These are phyloP conservation scores for Clonostachys rosea DNA, from an alignment of 2,329 filamentous ascomycete species.

Conservation along the genomic window DNA sequence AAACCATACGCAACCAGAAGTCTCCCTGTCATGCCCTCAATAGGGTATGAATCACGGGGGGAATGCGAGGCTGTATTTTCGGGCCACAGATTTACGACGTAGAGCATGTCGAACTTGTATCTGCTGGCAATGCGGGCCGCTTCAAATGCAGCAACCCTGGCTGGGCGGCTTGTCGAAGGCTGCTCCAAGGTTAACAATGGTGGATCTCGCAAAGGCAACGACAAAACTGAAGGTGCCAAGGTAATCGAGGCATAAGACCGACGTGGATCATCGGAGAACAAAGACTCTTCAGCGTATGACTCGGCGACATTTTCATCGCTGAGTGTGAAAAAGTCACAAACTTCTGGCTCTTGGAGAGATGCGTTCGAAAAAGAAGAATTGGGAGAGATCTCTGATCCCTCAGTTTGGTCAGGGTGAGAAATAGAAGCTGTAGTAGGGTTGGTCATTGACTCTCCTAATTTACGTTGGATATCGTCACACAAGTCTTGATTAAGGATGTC, in stretches of 20 bases:
- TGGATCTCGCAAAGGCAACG: slow-evolving; percentile 13
- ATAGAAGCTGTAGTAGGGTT: slow-evolving; percentile 1
- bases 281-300: slow-evolving; percentile 4
- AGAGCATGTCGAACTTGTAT: slow-evolving; percentile 54
- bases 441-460: slow-evolving; percentile 16
- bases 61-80: slow-evolving; percentile 7
- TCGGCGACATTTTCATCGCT: slow-evolving; percentile 57
- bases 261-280: not conserved
- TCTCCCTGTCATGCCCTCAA: slow-evolving; percentile 35
- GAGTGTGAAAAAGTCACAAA: slow-evolving; percentile 48
- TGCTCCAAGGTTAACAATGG: slow-evolving; percentile 37
- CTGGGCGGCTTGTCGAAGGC: slow-evolving; percentile 35
- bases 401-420: not conserved
- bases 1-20: slow-evolving; percentile 52
- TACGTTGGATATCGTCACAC: slow-evolving; percentile 15
- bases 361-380: slow-evolving; percentile 16
- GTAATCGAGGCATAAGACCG: not conserved
- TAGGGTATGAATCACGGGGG: slow-evolving; percentile 2
- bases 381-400: slow-evolving; percentile 9
- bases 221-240: slow-evolving; percentile 8
- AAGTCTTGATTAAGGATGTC: slow-evolving; percentile 18
- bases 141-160: slow-evolving; percentile 45
- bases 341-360: slow-evolving; percentile 42
- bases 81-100: slow-evolving; percentile 56
- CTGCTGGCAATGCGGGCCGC: slow-evolving; percentile 49